A percentile compares a stretch with the other conserved stretches of the same genome.
Conservation (phyloP, 1,139 yeast genomes). For the Pichia sp. region DNA sequence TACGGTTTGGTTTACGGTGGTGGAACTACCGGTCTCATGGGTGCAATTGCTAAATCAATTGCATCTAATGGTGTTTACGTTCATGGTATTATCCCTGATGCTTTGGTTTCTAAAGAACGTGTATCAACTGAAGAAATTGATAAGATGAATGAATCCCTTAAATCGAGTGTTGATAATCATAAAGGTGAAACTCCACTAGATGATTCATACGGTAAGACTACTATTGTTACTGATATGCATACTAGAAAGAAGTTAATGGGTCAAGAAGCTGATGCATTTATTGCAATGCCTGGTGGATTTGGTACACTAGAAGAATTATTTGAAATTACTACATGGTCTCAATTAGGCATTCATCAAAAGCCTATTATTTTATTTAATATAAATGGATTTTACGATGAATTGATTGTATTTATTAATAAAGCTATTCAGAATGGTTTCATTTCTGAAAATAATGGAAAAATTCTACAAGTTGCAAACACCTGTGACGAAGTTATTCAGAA, state of each 20-base stretch:
- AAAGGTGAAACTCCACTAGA: constrained; percentile 59
- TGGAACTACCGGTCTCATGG: constrained; percentile 86
- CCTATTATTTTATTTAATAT: constrained; percentile 75
- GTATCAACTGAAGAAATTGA: constrained; percentile 40
- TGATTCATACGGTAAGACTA: constrained; percentile 64
- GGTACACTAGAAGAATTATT: constrained; percentile 87
- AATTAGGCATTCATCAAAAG: constrained; percentile 75
- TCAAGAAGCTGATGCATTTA: constrained; percentile 75
- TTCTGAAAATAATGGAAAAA: constrained; percentile 57
- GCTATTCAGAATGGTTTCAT: constrained; percentile 63
- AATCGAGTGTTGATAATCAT: constrained; percentile 42
- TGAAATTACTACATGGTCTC: constrained; percentile 89
- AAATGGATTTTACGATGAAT: constrained; percentile 72
- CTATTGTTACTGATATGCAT: constrained; percentile 84
- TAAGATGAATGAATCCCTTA: constrained; percentile 40
- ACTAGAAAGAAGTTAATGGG: constrained; percentile 86
- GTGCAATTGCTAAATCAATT: constrained; percentile 70
- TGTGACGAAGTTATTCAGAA: constrained; percentile 60
- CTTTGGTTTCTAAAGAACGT: constrained; percentile 70
- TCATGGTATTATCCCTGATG: constrained; percentile 82
- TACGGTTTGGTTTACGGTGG: constrained; percentile 91
- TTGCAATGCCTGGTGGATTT: constrained; percentile 89
- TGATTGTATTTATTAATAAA: constrained; percentile 52
- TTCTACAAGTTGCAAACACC: constrained; percentile 61
- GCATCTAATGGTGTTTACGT: constrained; percentile 65